Percentiles rank a stretch among this genome's conserved stretches.
phyloP scores from a whole-genome alignment of 306 rosid genomes.

The Senna tora region DNA sequence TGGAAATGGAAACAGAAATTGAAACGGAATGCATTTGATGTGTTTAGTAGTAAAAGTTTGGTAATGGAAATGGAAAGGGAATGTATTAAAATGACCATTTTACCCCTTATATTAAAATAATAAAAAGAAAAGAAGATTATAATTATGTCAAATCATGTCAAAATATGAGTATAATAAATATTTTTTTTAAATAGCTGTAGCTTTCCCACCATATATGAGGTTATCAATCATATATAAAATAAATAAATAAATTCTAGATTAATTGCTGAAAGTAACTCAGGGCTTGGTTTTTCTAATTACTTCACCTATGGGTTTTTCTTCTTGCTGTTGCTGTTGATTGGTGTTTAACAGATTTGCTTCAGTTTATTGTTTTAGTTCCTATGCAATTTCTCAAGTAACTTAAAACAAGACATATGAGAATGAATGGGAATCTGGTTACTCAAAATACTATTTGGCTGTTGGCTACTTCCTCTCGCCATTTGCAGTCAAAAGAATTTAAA shows the following conservation, averaged over 20 bases:
- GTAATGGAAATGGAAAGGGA: no score
- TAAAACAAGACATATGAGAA: background rate
- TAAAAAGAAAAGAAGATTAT: no score
- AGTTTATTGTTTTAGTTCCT: background rate
- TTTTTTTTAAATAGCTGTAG: background rate
- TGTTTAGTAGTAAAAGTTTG: no score
- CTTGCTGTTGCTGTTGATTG: background rate
- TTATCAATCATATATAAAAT: background rate
- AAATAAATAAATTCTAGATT: background rate
- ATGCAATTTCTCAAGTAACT: background rate
- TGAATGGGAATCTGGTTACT: conserved; percentile 5
- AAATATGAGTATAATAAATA: no score
- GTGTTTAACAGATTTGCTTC: background rate
- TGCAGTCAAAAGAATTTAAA: background rate
- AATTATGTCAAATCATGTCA: no score
- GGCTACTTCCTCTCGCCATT: background rate
- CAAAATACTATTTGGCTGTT: background rate
- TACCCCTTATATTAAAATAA: no score
- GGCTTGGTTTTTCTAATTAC: background rate
- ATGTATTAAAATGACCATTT: no score
- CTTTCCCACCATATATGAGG: background rate
- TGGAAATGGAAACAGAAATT: no score
- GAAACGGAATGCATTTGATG: no score
- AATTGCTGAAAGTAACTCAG: background rate
- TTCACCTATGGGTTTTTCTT: background rate